Conservation (phyloP, 2,329 filamentous ascomycete genomes). For the Colletotrichum higginsianum region DNA sequence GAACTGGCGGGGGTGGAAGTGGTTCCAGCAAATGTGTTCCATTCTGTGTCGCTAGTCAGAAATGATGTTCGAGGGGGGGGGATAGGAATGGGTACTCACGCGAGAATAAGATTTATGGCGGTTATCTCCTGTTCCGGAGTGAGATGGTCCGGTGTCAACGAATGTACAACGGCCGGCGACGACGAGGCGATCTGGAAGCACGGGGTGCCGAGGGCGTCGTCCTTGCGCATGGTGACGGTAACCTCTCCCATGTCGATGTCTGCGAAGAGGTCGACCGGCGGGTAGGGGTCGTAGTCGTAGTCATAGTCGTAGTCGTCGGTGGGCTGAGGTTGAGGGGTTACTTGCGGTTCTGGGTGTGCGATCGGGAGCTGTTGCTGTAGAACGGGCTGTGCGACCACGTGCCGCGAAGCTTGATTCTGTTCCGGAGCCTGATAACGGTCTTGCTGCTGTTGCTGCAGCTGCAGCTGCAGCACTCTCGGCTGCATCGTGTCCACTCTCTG, state of each 20-base stretch:
- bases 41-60: slow-evolving; percentile 53
- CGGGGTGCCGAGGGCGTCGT: slow-evolving; percentile 59
- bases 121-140: slow-evolving; percentile 59
- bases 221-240: slow-evolving; percentile 58
- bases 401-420: background rate
- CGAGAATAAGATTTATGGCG: slow-evolving; percentile 68
- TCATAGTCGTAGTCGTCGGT: background rate
- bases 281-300: slow-evolving; percentile 36
- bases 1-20: slow-evolving; percentile 61
- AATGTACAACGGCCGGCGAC: slow-evolving; percentile 43
- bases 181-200: slow-evolving; percentile 58
- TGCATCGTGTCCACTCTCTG: background rate
- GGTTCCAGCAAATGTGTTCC: slow-evolving; percentile 68
- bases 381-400: slow-evolving; percentile 5
- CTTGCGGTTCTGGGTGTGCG: slow-evolving; percentile 27
- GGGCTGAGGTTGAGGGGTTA: slow-evolving; percentile 8
- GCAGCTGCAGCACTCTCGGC: slow-evolving; percentile 1
- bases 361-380: slow-evolving; percentile 22
- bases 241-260: slow-evolving; percentile 56
- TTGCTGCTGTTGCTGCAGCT: slow-evolving; percentile 12
- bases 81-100: slow-evolving; percentile 53
- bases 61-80: fast-evolving
- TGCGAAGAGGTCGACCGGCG: slow-evolving; percentile 49
- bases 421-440: background rate
- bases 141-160: slow-evolving; percentile 46